Percentiles rank a stretch among this genome's conserved stretches.
Evolutionary conservation across 139 green algal species (phyloP).

Genomic region (Coelastrella sp.): DNA sequence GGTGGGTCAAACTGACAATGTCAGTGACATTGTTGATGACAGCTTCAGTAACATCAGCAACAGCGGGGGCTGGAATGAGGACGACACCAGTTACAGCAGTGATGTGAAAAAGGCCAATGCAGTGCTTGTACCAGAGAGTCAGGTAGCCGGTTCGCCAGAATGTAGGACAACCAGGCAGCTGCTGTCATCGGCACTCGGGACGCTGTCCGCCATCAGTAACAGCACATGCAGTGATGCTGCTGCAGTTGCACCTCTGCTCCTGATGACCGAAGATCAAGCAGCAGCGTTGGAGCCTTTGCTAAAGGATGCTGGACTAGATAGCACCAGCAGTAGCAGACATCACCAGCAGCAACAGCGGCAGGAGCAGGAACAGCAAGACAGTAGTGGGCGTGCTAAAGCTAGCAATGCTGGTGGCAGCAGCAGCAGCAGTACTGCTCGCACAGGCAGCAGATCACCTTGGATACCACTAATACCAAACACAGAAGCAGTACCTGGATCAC

Average conservation of each 20-base stretch:
- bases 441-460: not conserved
- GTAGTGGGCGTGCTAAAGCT: not conserved
- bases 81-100: too few relatives aligned
- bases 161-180: not conserved
- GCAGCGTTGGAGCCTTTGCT: conserved; percentile 21
- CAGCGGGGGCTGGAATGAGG: too few relatives aligned
- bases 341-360: conserved; percentile 30
- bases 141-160: too few relatives aligned
- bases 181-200: not conserved
- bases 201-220: conserved; percentile 23
- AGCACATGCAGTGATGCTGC: not conserved
- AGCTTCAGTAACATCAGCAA: not conserved
- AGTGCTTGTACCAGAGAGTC: too few relatives aligned
- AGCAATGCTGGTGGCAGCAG: conserved; percentile 28
- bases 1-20: not conserved
- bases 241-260: not conserved
- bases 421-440: conserved; percentile 4
- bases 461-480: not conserved
- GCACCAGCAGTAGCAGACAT: not conserved
- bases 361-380: not conserved
- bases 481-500: not conserved
- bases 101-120: too few relatives aligned
- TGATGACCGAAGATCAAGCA: conserved; percentile 29
- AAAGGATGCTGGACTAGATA: not conserved
- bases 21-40: not conserved